A percentile compares a stretch with the other conserved stretches of the same genome.
Evolutionary conservation across 2,329 filamentous ascomycete species (phyloP).

Genomic region (Ophiostoma montium): DNA sequence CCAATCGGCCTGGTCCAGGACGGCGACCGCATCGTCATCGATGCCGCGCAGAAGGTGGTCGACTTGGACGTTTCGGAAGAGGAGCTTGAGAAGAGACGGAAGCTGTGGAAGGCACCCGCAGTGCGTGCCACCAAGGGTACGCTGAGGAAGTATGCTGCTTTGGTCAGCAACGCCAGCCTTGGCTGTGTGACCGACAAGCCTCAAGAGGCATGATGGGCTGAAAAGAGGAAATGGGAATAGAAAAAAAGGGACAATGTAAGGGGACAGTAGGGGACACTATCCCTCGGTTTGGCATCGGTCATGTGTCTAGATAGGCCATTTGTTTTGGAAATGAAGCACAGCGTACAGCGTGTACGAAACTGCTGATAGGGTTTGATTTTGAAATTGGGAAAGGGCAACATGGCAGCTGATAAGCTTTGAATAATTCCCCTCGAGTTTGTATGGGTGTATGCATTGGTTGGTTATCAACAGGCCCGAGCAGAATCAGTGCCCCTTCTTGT

Average conservation of each 20-base stretch:
- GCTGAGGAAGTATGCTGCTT: slow-evolving; percentile 52
- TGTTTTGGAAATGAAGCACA: too few relatives aligned
- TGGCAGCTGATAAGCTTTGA: too few relatives aligned
- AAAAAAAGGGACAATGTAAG: too few relatives aligned
- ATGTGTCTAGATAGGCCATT: too few relatives aligned
- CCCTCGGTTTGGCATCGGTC: too few relatives aligned
- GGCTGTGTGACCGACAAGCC: slow-evolving; percentile 40
- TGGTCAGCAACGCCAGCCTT: slow-evolving; percentile 45
- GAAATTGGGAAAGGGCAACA: too few relatives aligned
- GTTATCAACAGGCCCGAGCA: too few relatives aligned
- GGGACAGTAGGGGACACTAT: too few relatives aligned
- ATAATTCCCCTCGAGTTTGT: too few relatives aligned
- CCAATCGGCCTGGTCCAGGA: slow-evolving; percentile 73
- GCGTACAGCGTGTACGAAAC: too few relatives aligned
- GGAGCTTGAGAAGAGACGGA: slow-evolving; percentile 44
- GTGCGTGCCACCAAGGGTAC: slow-evolving; percentile 48
- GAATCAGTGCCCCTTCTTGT: background rate
- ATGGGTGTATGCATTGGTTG: too few relatives aligned
- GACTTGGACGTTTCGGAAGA: slow-evolving; percentile 53
- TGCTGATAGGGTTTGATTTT: too few relatives aligned
- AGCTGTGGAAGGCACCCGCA: slow-evolving; percentile 48
- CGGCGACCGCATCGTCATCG: slow-evolving; percentile 69
- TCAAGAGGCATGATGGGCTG: background rate
- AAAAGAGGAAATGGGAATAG: slow-evolving; percentile 1
- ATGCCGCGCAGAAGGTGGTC: slow-evolving; percentile 59